Conservation (phyloP, 225 moss, liverwort and hornwort species). For the Bryoerythrophyllum caledonicum region DNA sequence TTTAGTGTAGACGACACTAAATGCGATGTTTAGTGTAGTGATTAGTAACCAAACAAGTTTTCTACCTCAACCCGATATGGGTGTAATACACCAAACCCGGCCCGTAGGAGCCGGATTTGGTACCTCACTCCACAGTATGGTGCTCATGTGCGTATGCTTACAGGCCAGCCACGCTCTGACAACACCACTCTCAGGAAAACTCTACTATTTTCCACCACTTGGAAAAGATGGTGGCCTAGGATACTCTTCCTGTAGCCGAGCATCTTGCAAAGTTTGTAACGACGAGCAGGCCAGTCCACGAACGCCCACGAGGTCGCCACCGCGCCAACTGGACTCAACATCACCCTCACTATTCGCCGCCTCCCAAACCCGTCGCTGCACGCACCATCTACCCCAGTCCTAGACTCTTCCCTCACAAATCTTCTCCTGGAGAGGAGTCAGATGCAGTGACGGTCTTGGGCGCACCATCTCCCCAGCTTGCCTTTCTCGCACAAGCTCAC, state of each 20-base stretch:
- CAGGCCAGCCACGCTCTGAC: too few relatives aligned
- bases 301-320: background rate
- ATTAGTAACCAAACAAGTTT: too few relatives aligned
- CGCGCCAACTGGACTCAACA: conserved; percentile 8
- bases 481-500: background rate
- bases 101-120: too few relatives aligned
- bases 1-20: too few relatives aligned
- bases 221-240: background rate
- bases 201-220: too few relatives aligned
- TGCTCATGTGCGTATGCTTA: too few relatives aligned
- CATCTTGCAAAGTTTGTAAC: background rate
- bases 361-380: background rate
- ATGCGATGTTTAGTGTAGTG: too few relatives aligned
- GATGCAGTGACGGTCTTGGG: background rate
- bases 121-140: too few relatives aligned
- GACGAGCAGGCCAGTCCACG: background rate
- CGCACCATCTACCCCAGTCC: background rate
- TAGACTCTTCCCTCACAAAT: background rate
- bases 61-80: too few relatives aligned
- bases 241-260: background rate
- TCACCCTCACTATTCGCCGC: background rate
- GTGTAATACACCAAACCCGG: too few relatives aligned
- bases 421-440: background rate
- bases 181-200: too few relatives aligned
- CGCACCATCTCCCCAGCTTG: background rate